Evolutionary conservation across 2,329 filamentous ascomycete species (phyloP).

Genomic region (Westerdykella sp.): DNA sequence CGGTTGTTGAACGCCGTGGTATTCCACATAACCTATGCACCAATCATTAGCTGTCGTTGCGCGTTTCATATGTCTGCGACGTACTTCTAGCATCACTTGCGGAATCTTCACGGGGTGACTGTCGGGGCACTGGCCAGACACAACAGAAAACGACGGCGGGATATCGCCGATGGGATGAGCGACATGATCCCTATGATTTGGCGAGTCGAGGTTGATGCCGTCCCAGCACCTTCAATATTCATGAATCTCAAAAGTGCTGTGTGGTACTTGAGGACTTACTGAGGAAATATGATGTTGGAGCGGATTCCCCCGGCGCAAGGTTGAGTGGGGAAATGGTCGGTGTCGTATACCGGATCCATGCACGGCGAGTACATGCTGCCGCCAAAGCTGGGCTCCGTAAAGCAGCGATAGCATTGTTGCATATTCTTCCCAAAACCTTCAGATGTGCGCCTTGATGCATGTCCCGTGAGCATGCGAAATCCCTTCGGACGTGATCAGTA

Average conservation of each 20-base stretch:
- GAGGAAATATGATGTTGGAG: slow-evolving; percentile 43
- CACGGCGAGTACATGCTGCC: slow-evolving; percentile 14
- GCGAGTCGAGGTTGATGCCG: slow-evolving; percentile 44
- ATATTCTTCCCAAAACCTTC: slow-evolving; percentile 13
- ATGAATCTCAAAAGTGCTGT: background rate
- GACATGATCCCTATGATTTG: slow-evolving; percentile 50
- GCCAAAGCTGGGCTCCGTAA: slow-evolving; percentile 11
- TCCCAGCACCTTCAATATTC: slow-evolving; percentile 37
- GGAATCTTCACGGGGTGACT: slow-evolving; percentile 40
- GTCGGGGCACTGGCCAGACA: slow-evolving; percentile 33
- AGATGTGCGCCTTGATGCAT: slow-evolving; percentile 12
- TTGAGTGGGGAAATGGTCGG: slow-evolving; percentile 33
- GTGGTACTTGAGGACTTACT: slow-evolving; percentile 15
- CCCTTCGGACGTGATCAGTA: slow-evolving; percentile 7
- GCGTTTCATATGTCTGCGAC: background rate
- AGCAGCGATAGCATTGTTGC: slow-evolving; percentile 18
- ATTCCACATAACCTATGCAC: slow-evolving; percentile 36
- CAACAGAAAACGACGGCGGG: slow-evolving; percentile 16
- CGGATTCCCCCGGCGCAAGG: slow-evolving; percentile 40
- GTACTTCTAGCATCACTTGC: slow-evolving; percentile 40
- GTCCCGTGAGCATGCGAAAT: slow-evolving; percentile 19
- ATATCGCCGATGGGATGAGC: slow-evolving; percentile 18
- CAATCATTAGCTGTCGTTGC: too few relatives aligned
- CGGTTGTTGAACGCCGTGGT: slow-evolving; percentile 19
- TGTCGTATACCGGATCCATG: slow-evolving; percentile 22